Evolutionary conservation across 2,329 filamentous ascomycete species (phyloP).

Genomic region (Arthrinium phaeospermum): DNA sequence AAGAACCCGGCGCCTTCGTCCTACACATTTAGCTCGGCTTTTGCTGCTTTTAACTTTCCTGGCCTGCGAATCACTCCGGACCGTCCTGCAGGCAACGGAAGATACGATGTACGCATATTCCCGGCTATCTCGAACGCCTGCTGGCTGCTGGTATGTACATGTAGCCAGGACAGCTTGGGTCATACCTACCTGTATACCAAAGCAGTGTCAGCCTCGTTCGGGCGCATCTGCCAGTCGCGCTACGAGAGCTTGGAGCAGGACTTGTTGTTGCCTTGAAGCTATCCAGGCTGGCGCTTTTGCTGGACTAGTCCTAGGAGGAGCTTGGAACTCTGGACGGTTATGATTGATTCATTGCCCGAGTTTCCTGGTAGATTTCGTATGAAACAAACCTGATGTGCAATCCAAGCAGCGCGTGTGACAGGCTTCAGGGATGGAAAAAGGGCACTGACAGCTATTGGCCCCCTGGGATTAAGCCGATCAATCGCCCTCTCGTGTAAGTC

Average conservation of each 20-base stretch:
- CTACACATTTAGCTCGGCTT: background rate
- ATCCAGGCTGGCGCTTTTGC: background rate
- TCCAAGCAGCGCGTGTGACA: background rate
- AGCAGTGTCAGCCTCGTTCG: too few species aligned
- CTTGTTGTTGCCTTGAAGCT: background rate
- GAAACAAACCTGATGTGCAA: background rate
- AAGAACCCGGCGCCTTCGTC: background rate
- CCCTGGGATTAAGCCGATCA: background rate
- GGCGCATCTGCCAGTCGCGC: too few species aligned
- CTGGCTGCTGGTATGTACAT: too few species aligned
- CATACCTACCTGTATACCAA: too few species aligned
- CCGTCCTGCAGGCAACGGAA: too few species aligned
- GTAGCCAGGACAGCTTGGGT: too few species aligned
- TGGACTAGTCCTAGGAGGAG: background rate
- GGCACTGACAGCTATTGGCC: background rate
- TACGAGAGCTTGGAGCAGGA: background rate
- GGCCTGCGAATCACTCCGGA: background rate
- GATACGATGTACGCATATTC: too few species aligned
- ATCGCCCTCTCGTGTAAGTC: background rate
- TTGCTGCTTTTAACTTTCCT: background rate
- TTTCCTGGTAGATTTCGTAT: background rate
- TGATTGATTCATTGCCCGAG: background rate
- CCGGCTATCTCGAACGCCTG: too few species aligned
- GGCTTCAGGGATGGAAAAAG: background rate
- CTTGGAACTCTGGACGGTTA: background rate